Base-by-base conservation (phyloP, 306 rosid species). In the Oxytropis ochrocephala region DNA sequence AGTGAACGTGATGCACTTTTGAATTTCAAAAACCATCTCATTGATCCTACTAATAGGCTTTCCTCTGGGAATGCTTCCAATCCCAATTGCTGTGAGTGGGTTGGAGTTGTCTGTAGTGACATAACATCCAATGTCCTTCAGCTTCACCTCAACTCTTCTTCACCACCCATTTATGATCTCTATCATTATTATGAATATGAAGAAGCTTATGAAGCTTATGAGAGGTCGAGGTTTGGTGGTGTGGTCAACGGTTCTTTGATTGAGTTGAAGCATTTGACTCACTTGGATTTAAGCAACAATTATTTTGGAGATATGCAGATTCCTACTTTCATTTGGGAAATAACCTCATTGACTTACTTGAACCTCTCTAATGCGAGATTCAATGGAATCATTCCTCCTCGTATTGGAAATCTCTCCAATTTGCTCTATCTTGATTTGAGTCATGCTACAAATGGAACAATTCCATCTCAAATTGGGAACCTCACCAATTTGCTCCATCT, bases 241-340 rank as follows among this genome's bases (percentile, higher is more conserved):
- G 24, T 21, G 24, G 24, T 21, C 24, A 21, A 21, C 2, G 24
- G 24, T 21, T 21, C 24, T 21, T 21, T 39, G 12, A 42, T 7
- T 56, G 32, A n/a, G 13, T 32, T 5, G n/a, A n/a, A n/a, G n/a
- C n/a, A n/a, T n/a, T n/a, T n/a, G n/a, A n/a, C n/a, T n/a, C n/a
- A n/a, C n/a, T 55, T 70, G 67, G 38, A 50, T 38, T 67, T 67
- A n/a, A 58, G 75, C 35, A 2, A 5, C 24, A 67, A 67, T 67
- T 0, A 3, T 6, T 18, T 42, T 11, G 13, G 10, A 49, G 35
- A 57, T 16, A 57, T 5, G 19, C 27, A 33, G 17, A 17, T 74
- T 30, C 72, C 78, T 16, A 27, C 12, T 52, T 74, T 54, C 13
- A 17, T 74, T 17, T 9, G 21, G 7, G 10, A 4, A 70, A 70